These are phyloP conservation scores for Polytrichum commune DNA, from an alignment of 225 moss, liverwort and hornwort genomes.

Conservation along the genomic window DNA sequence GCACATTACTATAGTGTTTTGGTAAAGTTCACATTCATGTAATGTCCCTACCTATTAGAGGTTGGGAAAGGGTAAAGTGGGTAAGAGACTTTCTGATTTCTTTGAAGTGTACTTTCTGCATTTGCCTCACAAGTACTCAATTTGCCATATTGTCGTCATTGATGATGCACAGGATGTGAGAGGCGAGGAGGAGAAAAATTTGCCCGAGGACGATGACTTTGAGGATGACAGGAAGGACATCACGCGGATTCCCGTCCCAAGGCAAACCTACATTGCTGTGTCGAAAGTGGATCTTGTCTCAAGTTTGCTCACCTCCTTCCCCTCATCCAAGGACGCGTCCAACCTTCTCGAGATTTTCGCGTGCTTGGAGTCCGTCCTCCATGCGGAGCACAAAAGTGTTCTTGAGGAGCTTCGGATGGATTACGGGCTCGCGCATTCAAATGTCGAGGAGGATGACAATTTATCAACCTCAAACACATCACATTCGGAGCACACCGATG, in stretches of 20 bases:
- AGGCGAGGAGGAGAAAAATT: conserved; percentile 6
- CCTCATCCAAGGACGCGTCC: conserved; percentile 42
- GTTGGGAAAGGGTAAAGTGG: too few species aligned
- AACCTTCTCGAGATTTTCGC: conserved; percentile 65
- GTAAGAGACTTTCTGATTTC: not conserved
- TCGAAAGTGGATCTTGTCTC: conserved; percentile 85
- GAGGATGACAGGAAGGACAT: conserved; percentile 52
- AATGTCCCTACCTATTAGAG: too few species aligned
- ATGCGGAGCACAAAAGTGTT: conserved; percentile 71
- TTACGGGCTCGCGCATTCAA: conserved; percentile 52
- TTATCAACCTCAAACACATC: conserved; percentile 20
- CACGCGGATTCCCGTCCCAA: conserved; percentile 73
- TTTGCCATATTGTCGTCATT: conserved; percentile 1
- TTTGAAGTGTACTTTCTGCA: conserved; percentile 7
- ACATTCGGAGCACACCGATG: conserved; percentile 5
- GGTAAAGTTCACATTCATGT: too few species aligned
- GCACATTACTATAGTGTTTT: too few species aligned
- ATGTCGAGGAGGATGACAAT: conserved; percentile 26
- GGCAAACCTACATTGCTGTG: conserved; percentile 76
- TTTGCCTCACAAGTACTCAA: conserved; percentile 4
- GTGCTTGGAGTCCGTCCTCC: conserved; percentile 71
- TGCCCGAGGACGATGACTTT: conserved; percentile 6
- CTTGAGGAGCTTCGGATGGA: conserved; percentile 88
- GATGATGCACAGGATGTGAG: conserved; percentile 22
- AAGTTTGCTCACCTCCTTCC: conserved; percentile 48